These are phyloP conservation scores for Botryotinia convoluta DNA, from an alignment of 2,329 filamentous ascomycete genomes.

Conservation along the genomic window DNA sequence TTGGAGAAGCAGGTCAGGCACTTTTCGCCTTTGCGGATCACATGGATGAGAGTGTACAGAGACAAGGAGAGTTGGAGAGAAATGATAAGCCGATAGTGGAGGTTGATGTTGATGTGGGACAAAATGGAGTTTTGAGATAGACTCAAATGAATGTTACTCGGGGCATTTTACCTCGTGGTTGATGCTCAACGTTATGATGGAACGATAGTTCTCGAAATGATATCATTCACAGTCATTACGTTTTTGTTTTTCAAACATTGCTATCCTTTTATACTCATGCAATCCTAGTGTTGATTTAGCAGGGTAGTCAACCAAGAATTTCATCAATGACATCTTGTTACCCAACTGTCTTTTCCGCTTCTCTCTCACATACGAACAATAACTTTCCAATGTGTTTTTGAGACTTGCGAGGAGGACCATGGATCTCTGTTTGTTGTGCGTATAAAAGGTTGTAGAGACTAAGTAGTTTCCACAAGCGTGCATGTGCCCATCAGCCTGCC, in stretches of 20 bases:
- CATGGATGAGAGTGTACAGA: constrained; percentile 26
- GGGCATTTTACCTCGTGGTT: not conserved
- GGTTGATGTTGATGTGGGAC: constrained; percentile 27
- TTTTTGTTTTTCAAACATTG: not conserved
- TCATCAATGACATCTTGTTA: not conserved
- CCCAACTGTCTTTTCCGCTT: not conserved
- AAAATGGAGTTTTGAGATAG: not conserved
- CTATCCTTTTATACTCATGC: not conserved
- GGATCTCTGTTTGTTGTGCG: not conserved
- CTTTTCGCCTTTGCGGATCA: constrained; percentile 30
- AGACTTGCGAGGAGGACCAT: not conserved
- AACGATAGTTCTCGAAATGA: not conserved
- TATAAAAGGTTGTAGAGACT: not conserved
- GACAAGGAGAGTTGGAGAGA: constrained; percentile 22
- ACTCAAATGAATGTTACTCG: not conserved
- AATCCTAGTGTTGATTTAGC: not conserved
- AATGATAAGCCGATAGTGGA: constrained; percentile 26
- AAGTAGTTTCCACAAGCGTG: not conserved
- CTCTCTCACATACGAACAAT: not conserved
- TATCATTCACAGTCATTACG: not conserved
- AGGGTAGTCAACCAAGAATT: not conserved
- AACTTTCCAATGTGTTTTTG: not conserved
- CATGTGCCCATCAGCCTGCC: not conserved
- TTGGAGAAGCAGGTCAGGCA: constrained; percentile 35
- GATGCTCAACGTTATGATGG: not conserved